phyloP scores from a whole-genome alignment of 495 filamentous ascomycete genomes.

The Aspergillus carlsbadensis region DNA sequence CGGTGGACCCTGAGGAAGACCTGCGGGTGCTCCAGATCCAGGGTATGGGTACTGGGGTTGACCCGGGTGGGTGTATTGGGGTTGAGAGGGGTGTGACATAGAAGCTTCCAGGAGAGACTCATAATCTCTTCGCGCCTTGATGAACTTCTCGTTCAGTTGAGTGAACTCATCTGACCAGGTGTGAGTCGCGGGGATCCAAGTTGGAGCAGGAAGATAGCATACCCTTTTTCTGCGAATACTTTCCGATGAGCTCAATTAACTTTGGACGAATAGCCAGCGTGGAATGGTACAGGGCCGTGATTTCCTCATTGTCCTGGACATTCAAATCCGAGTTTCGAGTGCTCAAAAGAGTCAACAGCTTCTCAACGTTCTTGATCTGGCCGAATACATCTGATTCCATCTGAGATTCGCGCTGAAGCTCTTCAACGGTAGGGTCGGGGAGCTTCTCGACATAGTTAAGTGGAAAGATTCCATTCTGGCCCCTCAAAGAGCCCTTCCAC shows the following conservation, averaged over 20 bases:
- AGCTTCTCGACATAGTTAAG: slow-evolving; percentile 99
- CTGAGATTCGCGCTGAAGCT: slow-evolving; percentile 91
- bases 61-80: slow-evolving; percentile 65
- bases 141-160: slow-evolving; percentile 98
- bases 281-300: slow-evolving; percentile 89
- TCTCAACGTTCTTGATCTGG: slow-evolving; percentile 98
- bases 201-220: slow-evolving; percentile 11
- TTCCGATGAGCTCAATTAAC: slow-evolving; percentile 96
- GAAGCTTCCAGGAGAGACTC: slow-evolving; percentile 93
- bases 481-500: slow-evolving; percentile 95
- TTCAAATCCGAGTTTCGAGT: slow-evolving; percentile 88
- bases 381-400: slow-evolving; percentile 98
- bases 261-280: slow-evolving; percentile 94
- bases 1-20: slow-evolving; percentile 47
- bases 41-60: slow-evolving; percentile 65
- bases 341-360: slow-evolving; percentile 88
- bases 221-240: slow-evolving; percentile 99
- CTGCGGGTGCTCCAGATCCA: slow-evolving; percentile 44
- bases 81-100: slow-evolving; percentile 83
- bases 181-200: slow-evolving; percentile 17
- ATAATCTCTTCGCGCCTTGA: slow-evolving; percentile 96
- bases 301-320: slow-evolving; percentile 88
- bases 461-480: slow-evolving; percentile 96
- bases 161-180: slow-evolving; percentile 81
- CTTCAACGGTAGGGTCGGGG: slow-evolving; percentile 88